These are phyloP conservation scores for Zoysia pacifica DNA, from an alignment of 176 grass and related monocot species.

Conservation along the genomic window DNA sequence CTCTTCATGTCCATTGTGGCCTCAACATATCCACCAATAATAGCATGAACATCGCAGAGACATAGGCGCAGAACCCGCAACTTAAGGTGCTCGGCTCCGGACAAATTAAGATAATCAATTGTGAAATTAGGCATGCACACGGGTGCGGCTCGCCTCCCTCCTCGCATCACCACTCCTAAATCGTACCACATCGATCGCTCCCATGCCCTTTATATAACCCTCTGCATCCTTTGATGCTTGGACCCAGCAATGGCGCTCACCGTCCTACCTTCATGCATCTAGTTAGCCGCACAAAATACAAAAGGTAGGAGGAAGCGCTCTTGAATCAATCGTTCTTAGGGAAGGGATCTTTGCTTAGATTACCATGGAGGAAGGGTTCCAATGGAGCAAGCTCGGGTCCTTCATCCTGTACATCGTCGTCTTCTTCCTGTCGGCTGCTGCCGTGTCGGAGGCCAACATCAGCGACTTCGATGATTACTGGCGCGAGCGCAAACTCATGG, in stretches of 20 bases:
- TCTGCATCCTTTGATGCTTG: background rate
- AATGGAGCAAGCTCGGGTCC: slow-evolving; percentile 42
- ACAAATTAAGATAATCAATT: background rate
- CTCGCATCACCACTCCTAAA: slow-evolving; percentile 46
- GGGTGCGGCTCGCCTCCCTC: slow-evolving; percentile 45
- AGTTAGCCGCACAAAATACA: slow-evolving; percentile 1
- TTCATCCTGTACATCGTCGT: slow-evolving; percentile 29
- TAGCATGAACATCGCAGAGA: background rate
- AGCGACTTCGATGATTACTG: slow-evolving; percentile 52
- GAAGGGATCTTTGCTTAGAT: background rate
- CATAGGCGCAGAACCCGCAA: background rate
- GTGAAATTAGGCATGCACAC: background rate
- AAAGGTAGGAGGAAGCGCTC: slow-evolving; percentile 50
- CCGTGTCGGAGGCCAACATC: slow-evolving; percentile 42
- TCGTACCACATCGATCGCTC: background rate
- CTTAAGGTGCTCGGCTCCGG: background rate
- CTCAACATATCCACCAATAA: background rate
- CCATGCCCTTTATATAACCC: slow-evolving; percentile 23
- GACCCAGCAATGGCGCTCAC: slow-evolving; percentile 54
- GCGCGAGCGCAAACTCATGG: slow-evolving; percentile 44
- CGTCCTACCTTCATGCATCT: slow-evolving; percentile 48
- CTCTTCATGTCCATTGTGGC: background rate
- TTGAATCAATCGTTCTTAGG: background rate
- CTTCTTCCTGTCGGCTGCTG: slow-evolving; percentile 49
- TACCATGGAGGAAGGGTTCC: slow-evolving; percentile 39